These are phyloP conservation scores for Pichia kudriavzevii DNA, from an alignment of 1,139 yeast species.

Conservation along the genomic window DNA sequence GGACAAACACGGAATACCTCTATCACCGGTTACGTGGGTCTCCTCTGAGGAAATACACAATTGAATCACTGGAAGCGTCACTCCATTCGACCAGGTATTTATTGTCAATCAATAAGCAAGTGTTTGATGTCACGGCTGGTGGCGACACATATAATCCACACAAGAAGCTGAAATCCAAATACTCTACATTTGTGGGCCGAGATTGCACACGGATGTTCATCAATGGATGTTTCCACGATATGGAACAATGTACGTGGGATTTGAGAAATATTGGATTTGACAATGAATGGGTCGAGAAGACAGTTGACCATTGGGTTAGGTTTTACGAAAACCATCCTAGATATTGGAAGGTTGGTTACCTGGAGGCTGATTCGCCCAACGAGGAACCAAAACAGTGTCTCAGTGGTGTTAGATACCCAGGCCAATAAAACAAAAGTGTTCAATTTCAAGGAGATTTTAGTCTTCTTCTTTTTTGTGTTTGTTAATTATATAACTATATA, in stretches of 20 bases:
- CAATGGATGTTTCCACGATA: slow-evolving; percentile 63
- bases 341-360: slow-evolving; percentile 63
- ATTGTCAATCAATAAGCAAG: slow-evolving; percentile 57
- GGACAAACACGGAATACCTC: slow-evolving; percentile 38
- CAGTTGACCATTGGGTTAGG: slow-evolving; percentile 40
- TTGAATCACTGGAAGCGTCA: slow-evolving; percentile 36
- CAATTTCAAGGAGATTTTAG: too few relatives aligned
- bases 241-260: slow-evolving; percentile 58
- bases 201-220: slow-evolving; percentile 72
- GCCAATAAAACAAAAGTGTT: too few relatives aligned
- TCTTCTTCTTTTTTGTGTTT: too few relatives aligned
- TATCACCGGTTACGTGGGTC: slow-evolving; percentile 18
- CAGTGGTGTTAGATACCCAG: slow-evolving; percentile 13
- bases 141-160: slow-evolving; percentile 43
- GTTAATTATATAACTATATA: too few relatives aligned
- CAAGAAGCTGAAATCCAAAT: slow-evolving; percentile 38
- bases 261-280: slow-evolving; percentile 46
- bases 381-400: slow-evolving; percentile 10
- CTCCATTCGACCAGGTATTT: slow-evolving; percentile 26
- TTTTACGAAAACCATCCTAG: slow-evolving; percentile 40
- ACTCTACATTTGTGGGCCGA: slow-evolving; percentile 53
- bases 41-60: slow-evolving; percentile 31
- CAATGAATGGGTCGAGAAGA: slow-evolving; percentile 24
- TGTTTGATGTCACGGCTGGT: slow-evolving; percentile 61
- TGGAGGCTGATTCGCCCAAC: slow-evolving; percentile 28